A percentile compares a stretch with the other conserved stretches of the same genome.
Evolutionary conservation across 2,329 filamentous ascomycete species (phyloP).

Genomic region (Penicillium sp.): DNA sequence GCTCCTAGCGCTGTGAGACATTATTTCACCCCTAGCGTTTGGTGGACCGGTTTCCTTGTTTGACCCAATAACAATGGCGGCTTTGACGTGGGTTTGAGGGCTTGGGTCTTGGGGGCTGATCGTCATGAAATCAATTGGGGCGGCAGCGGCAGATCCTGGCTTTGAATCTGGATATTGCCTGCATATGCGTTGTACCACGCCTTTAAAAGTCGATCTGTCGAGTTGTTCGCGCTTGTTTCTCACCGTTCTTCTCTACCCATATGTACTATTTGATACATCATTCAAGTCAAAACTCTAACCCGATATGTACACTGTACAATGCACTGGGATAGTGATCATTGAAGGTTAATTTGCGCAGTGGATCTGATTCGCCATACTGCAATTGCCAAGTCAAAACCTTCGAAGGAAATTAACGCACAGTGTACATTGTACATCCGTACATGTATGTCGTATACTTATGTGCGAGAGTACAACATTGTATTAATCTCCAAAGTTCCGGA

Average conservation of each 20-base stretch:
- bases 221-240: neutral
- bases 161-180: constrained; percentile 6
- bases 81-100: constrained; percentile 10
- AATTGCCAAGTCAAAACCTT: constrained; percentile 4
- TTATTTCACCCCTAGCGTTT: constrained; percentile 13
- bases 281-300: neutral
- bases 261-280: too few relatives aligned
- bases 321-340: constrained; percentile 1
- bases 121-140: constrained; percentile 14
- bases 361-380: constrained; percentile 14
- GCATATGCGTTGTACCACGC: constrained; percentile 3
- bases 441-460: neutral
- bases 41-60: constrained; percentile 5
- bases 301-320: neutral
- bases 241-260: neutral
- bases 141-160: constrained; percentile 15
- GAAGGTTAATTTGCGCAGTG: constrained; percentile 4
- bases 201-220: neutral
- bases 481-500: neutral
- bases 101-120: constrained; percentile 14
- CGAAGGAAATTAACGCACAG: neutral
- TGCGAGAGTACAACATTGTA: neutral
- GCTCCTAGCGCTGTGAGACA: constrained; percentile 12
- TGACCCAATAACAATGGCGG: constrained; percentile 12
- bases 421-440: neutral